Base-by-base conservation (phyloP, 805 yeast genomes). In the Barnettozyma californica region DNA sequence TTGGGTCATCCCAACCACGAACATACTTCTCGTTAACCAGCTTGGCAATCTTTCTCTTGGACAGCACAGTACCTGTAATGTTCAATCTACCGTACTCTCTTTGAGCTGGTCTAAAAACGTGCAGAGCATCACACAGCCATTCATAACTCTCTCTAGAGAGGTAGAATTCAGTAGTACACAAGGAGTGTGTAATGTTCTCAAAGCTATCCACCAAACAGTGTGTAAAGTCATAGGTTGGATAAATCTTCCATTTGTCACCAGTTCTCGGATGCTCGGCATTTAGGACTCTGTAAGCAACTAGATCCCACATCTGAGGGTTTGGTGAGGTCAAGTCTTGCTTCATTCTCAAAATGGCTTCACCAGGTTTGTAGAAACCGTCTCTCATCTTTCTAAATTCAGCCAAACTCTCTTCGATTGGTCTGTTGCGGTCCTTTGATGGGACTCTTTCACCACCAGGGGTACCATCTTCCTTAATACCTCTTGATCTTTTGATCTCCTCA, bases 241-340 rank as follows among this genome's bases (percentile, higher is more conserved):
- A 94, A 53, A 94, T 92, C 70, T 86, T 88, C 99, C 99, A 94
- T 69, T 87, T 87, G 64, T 81, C 84, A 48, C 98, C 99, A 11
- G 99, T 94, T 71, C 98, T 84, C 69, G 92, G 95, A 69, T 94
- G 99, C 31, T 90, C 80, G 13, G 96, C 90, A 59, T 92, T 78
- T 59, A 94, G 75, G 3, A 94, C 96, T 67, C 99, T 81, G 71
- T 94, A 94, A 11, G 99, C 99, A 53, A 94, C 94, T 55, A 94
- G 77, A 70, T 94, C 99, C 99, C 99, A 94, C 99, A 94, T 94
- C 72, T 94, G 99, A 16, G 99, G 99, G 54, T 88, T 87, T 54
- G 97, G 96, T 16, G 94, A 86, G 9, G 68, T 64, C 54, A 94
- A 72, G 62, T 94, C 96, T 75, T 89, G 97, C 67, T 92, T 92